Percentiles rank a stretch among this genome's conserved stretches.
phyloP scores from a whole-genome alignment of 148 eudicot genomes.

The Chenopodium suecicum region DNA sequence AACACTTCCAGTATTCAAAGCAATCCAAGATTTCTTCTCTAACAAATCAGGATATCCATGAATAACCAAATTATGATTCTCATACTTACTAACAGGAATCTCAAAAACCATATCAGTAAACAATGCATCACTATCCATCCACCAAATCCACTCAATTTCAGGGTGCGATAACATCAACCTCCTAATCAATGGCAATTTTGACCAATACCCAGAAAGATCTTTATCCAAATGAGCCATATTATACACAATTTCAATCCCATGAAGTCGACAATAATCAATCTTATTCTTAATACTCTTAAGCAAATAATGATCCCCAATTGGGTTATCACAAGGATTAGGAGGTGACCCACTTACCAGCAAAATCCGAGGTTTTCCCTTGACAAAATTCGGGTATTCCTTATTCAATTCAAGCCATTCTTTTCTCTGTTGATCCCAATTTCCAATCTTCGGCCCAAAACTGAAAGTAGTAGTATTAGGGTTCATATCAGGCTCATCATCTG shows the following conservation, averaged over 20 bases:
- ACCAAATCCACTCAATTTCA: slow-evolving; percentile 80
- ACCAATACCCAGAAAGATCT: slow-evolving; percentile 79
- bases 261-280: slow-evolving; percentile 80
- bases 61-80: slow-evolving; percentile 52
- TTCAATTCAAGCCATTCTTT: slow-evolving; percentile 40
- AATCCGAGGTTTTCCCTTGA: slow-evolving; percentile 47
- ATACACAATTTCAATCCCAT: slow-evolving; percentile 72
- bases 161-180: slow-evolving; percentile 75
- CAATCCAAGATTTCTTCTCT: slow-evolving; percentile 81
- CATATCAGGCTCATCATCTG: slow-evolving; percentile 31
- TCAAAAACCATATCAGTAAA: slow-evolving; percentile 87
- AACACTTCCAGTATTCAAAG: slow-evolving; percentile 83
- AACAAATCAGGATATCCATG: slow-evolving; percentile 81
- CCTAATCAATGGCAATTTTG: slow-evolving; percentile 72
- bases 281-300: slow-evolving; percentile 75
- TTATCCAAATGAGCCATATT: slow-evolving; percentile 79
- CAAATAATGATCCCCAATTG: slow-evolving; percentile 80
- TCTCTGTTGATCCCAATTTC: slow-evolving; percentile 56
- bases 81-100: slow-evolving; percentile 58
- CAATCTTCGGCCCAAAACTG: slow-evolving; percentile 59
- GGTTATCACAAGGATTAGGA: slow-evolving; percentile 78
- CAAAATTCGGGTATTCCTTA: slow-evolving; percentile 40
- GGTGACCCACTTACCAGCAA: slow-evolving; percentile 73
- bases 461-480: slow-evolving; percentile 39
- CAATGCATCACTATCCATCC: slow-evolving; percentile 95